Conservation (phyloP, 345 rosid genomes). For the Salix exigua region DNA sequence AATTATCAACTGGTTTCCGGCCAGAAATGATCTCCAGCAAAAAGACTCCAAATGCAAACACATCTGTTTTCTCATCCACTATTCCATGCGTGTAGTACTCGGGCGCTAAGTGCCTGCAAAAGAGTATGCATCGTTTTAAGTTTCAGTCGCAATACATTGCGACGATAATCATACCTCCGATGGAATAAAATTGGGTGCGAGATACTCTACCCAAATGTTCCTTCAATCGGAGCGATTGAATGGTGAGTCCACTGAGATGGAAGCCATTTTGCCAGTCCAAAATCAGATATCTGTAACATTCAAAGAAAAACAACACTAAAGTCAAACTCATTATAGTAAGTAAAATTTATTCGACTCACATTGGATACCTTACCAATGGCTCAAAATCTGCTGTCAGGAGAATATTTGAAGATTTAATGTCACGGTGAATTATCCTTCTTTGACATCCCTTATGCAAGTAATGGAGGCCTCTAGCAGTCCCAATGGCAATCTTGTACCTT, state of each 20-base stretch:
- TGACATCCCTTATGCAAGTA: slow-evolving; percentile 89
- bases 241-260: slow-evolving; percentile 99
- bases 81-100: slow-evolving; percentile 95
- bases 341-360: background rate
- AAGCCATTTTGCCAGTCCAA: slow-evolving; percentile 97
- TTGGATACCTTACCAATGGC: slow-evolving; percentile 52
- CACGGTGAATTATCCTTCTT: slow-evolving; percentile 93
- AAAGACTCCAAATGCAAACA: slow-evolving; percentile 93
- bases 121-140: background rate
- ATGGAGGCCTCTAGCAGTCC: slow-evolving; percentile 82
- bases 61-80: slow-evolving; percentile 97
- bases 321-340: background rate
- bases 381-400: slow-evolving; percentile 73
- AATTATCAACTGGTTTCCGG: slow-evolving; percentile 79
- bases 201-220: slow-evolving; percentile 77
- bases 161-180: background rate
- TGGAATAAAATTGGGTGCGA: too few relatives aligned
- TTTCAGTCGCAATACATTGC: background rate
- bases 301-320: background rate
- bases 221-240: slow-evolving; percentile 97
- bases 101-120: slow-evolving; percentile 78
- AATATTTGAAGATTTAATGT: slow-evolving; percentile 87
- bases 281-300: slow-evolving; percentile 70
- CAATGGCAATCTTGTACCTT: slow-evolving; percentile 73
- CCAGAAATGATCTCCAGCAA: slow-evolving; percentile 83